Base-by-base conservation (phyloP, 192 early-diverging fungal genomes). In the Gryganskiella cystojenkinii region DNA sequence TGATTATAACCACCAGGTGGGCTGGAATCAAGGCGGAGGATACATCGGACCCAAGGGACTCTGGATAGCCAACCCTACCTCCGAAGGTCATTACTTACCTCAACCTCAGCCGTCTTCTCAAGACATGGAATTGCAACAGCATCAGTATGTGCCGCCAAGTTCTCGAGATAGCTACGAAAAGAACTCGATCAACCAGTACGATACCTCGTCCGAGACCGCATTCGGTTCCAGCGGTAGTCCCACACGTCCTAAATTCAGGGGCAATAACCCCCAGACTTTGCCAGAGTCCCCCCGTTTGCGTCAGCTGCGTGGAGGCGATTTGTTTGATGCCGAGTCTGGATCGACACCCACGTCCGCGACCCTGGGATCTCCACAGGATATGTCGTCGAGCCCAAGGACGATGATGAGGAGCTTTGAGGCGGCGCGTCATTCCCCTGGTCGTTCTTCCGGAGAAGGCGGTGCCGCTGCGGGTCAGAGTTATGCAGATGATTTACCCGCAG, bases 321-420 rank as follows among this genome's bases (percentile, higher is more conserved):
- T 78, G 17, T 78, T 78, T 69, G 66, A 78, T 60, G 61, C 37
- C 2, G 55, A 71, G 52, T 27, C 22, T 19, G 35, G 49, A 5
- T 28, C 65, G 0, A 13, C 55, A 11, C 13, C 47, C 11, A 17
- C 54, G n/a, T 30, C 61, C 0, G 67, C 73, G 14, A 13, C 37
- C 64, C 71, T 42, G 53, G 61, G 3, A 3, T 40, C 37, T 13
- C 37, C 37, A 40, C 37, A 40, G 37, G 37, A 40, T 40, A 40
- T 13, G 7, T 9, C 37, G 37, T 19, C 50, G 42, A 33, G 37
- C 27, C 68, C 43, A 10, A 46, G 65, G 5, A 37, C 42, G 14
- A 66, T 69, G 0, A 78, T 78, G 74, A 13, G 67, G 42, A 78
- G 74, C 45, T 78, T 78, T 64, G 74, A 78, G 24, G 30, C 59